These are phyloP conservation scores for Trametes meyenii DNA, from an alignment of 768 basidiomycete genomes.

Conservation along the genomic window DNA sequence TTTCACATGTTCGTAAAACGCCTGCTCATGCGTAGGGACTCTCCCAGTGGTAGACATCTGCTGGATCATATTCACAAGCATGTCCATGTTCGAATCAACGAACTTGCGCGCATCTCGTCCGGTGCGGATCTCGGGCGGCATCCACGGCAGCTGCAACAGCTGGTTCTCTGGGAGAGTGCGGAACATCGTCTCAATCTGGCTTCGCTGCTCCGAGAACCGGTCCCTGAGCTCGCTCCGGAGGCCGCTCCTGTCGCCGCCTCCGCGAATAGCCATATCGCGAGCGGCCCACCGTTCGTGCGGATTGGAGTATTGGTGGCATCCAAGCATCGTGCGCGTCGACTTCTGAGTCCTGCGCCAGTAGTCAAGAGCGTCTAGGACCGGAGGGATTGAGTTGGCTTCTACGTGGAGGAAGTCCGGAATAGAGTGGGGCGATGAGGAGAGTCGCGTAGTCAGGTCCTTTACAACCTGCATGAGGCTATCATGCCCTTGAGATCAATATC, in stretches of 20 bases:
- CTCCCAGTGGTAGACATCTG: not conserved
- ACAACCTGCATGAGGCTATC: constrained; percentile 11
- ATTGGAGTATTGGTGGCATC: not conserved
- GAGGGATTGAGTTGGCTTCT: constrained; percentile 3
- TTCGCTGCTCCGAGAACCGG: not conserved
- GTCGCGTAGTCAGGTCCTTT: not conserved
- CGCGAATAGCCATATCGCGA: not conserved
- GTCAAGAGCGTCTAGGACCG: not conserved
- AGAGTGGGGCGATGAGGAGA: constrained; percentile 7
- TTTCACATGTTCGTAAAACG: constrained; percentile 30
- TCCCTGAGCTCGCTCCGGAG: not conserved
- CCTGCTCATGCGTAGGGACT: constrained; percentile 20
- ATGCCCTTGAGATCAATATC: not conserved
- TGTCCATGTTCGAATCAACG: not conserved
- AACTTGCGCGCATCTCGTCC: not conserved
- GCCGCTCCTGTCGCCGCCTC: not conserved
- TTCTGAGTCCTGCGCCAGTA: constrained; percentile 1
- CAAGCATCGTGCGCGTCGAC: constrained; percentile 9
- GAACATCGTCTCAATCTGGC: not conserved
- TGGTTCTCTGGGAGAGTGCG: not conserved
- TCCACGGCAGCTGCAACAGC: not conserved
- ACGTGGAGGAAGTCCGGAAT: constrained; percentile 26
- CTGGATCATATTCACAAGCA: not conserved
- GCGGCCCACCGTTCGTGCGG: not conserved
- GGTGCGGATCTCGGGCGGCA: not conserved